Conservation (phyloP, 2,329 filamentous ascomycete genomes). For the Arthrobotrys megalospora region DNA sequence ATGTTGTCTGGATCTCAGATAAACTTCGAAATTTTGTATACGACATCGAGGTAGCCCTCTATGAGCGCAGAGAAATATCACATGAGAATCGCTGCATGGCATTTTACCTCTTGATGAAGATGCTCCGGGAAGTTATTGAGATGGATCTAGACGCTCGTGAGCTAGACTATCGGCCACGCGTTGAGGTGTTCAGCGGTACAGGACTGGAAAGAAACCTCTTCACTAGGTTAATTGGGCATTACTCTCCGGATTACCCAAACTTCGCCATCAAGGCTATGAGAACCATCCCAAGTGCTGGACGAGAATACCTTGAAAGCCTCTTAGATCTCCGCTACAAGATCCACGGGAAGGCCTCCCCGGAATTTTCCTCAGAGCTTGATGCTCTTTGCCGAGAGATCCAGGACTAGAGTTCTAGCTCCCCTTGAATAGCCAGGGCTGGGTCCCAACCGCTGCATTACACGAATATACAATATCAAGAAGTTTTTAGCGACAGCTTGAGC, state of each 20-base stretch:
- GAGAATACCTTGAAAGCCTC: conserved; percentile 7
- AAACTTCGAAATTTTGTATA: conserved; percentile 36
- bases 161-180: conserved; percentile 27
- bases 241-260: conserved; percentile 22
- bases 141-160: conserved; percentile 35
- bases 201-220: conserved; percentile 42
- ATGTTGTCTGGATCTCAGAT: conserved; percentile 35
- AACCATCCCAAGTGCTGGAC: conserved; percentile 26
- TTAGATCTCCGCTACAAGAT: conserved; percentile 18
- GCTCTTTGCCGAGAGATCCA: conserved; percentile 38
- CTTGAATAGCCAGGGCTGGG: background rate
- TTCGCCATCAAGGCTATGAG: conserved; percentile 50
- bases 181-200: conserved; percentile 25
- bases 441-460: background rate
- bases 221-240: conserved; percentile 37
- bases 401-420: background rate
- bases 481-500: background rate
- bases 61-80: conserved; percentile 16
- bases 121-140: conserved; percentile 31
- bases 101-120: conserved; percentile 39
- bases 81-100: conserved; percentile 29
- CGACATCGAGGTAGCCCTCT: conserved; percentile 39
- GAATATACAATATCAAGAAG: background rate
- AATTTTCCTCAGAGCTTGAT: conserved; percentile 40
- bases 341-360: conserved; percentile 25